These are phyloP conservation scores for Xylaria polymorpha DNA, from an alignment of 2,329 filamentous ascomycete genomes.

Conservation along the genomic window DNA sequence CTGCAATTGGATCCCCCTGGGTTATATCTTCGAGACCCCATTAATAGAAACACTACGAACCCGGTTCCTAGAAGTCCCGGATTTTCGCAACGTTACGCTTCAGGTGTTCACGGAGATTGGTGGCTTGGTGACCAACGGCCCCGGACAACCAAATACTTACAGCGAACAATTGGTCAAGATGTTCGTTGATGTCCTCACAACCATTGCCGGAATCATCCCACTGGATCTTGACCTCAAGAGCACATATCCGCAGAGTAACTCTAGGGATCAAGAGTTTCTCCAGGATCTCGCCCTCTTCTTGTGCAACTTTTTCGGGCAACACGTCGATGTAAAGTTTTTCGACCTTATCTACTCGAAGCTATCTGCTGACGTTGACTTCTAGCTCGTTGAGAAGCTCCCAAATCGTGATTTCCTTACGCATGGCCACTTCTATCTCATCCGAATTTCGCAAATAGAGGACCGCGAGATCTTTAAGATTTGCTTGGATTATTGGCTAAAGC, in stretches of 20 bases:
- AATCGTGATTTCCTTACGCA: conserved; percentile 96
- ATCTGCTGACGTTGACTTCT: conserved; percentile 39
- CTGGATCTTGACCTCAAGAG: conserved; percentile 88
- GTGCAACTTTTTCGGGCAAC: conserved; percentile 95
- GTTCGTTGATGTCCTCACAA: conserved; percentile 96
- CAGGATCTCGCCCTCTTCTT: conserved; percentile 96
- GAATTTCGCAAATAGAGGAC: conserved; percentile 98
- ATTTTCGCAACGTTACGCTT: conserved; percentile 95
- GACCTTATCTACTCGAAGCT: not conserved
- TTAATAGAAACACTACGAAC: conserved; percentile 95
- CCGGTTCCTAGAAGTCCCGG: conserved; percentile 90
- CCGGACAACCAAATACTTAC: conserved; percentile 76
- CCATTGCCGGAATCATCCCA: conserved; percentile 93
- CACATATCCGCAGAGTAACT: conserved; percentile 91
- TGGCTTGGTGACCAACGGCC: conserved; percentile 84
- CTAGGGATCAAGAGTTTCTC: conserved; percentile 95
- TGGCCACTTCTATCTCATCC: conserved; percentile 97
- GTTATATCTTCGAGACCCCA: conserved; percentile 98
- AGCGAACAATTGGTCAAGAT: conserved; percentile 97
- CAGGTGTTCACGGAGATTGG: conserved; percentile 98
- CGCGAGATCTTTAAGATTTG: conserved; percentile 99
- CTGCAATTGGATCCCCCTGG: conserved; percentile 98
- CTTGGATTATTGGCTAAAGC: conserved; percentile 98
- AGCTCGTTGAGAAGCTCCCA: conserved; percentile 94
- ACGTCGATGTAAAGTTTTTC: conserved; percentile 74